Evolutionary conservation across 2,329 filamentous ascomycete genomes (phyloP).

Genomic region (Colletotrichum lindemuthianum): DNA sequence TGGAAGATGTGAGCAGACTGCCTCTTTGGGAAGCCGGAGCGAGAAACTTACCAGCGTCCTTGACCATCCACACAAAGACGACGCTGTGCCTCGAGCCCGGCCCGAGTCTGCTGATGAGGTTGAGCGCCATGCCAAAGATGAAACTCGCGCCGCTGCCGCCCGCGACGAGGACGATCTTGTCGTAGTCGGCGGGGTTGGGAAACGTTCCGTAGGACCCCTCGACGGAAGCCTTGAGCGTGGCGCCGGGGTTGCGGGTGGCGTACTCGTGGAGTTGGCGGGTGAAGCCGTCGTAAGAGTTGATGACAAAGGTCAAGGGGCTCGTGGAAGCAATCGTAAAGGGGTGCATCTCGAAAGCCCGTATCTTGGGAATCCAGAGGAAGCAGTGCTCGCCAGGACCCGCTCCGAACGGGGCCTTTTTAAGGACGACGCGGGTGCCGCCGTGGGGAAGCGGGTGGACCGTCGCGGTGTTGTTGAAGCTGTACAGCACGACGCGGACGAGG

Average conservation of each 20-base stretch:
- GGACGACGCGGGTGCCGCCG: conserved; percentile 64
- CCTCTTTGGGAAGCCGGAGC: conserved; percentile 7
- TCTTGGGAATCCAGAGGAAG: conserved; percentile 70
- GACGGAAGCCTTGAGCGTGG: conserved; percentile 55
- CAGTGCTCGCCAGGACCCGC: conserved; percentile 68
- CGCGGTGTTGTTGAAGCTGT: conserved; percentile 61
- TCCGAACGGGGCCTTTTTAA: conserved; percentile 58
- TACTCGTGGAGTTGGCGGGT: conserved; percentile 60
- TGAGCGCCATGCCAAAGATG: conserved; percentile 52
- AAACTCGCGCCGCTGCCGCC: conserved; percentile 69
- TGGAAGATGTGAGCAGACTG: conserved; percentile 35
- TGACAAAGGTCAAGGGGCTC: conserved; percentile 66
- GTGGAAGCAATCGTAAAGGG: conserved; percentile 70
- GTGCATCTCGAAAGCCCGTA: conserved; percentile 68
- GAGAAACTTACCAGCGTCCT: conserved; percentile 45
- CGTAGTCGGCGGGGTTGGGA: conserved; percentile 51
- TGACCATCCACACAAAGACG: conserved; percentile 54
- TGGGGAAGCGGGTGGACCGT: conserved; percentile 63
- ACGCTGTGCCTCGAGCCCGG: conserved; percentile 41
- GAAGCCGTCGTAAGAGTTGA: conserved; percentile 66
- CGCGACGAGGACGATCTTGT: conserved; percentile 40
- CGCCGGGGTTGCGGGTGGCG: conserved; percentile 54
- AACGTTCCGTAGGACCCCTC: conserved; percentile 65
- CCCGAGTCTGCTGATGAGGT: conserved; percentile 45
- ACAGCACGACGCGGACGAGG: conserved; percentile 52